phyloP scores from a whole-genome alignment of 257 asterid species.

The Eustoma russellianum region DNA sequence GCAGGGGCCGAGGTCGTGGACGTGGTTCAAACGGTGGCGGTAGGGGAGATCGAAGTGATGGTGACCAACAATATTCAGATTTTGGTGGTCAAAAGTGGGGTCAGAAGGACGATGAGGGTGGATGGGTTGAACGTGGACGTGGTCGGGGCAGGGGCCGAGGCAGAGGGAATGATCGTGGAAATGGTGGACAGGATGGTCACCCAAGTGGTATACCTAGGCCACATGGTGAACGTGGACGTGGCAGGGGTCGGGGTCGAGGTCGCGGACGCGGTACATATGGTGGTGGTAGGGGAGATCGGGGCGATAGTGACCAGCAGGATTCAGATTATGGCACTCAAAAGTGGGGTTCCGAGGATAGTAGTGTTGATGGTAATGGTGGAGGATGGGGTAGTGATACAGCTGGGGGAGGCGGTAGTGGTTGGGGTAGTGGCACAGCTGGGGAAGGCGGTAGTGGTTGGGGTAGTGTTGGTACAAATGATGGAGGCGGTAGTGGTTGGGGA shows the following conservation, averaged over 20 bases:
- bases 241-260: constrained; percentile 21
- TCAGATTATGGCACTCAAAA: constrained; percentile 39
- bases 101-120: constrained; percentile 42
- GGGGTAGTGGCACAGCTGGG: not conserved
- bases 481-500: constrained; percentile 17
- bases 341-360: constrained; percentile 57
- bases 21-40: constrained; percentile 28
- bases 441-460: too few species aligned
- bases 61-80: constrained; percentile 40
- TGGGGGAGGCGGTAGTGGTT: constrained; percentile 3
- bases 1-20: constrained; percentile 27
- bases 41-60: constrained; percentile 29
- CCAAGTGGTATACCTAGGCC: constrained; percentile 53
- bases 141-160: not conserved
- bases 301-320: constrained; percentile 41
- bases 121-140: constrained; percentile 26
- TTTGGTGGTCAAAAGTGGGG: constrained; percentile 55
- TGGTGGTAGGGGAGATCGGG: constrained; percentile 30
- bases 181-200: constrained; percentile 26
- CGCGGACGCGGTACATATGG: constrained; percentile 21
- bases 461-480: not conserved
- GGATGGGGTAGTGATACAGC: constrained; percentile 13
- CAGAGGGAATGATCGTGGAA: constrained; percentile 34
- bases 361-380: constrained; percentile 6
- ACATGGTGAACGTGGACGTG: constrained; percentile 21